A percentile compares a stretch with the other conserved stretches of the same genome.
phyloP scores from a whole-genome alignment of 2,329 filamentous ascomycete genomes.

The Colletotrichum lindemuthianum region DNA sequence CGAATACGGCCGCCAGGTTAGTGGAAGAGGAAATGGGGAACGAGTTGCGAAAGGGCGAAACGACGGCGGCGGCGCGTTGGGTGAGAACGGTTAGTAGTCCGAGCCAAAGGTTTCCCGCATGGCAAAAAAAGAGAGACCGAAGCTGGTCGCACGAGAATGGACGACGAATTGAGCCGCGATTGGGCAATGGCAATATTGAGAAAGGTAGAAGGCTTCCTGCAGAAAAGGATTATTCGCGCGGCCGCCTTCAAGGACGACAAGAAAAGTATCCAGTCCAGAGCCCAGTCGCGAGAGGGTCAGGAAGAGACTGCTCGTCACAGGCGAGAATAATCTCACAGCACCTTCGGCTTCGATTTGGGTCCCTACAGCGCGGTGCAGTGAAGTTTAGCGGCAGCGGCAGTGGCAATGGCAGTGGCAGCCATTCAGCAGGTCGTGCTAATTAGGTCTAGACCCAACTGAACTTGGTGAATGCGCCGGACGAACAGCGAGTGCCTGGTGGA shows the following conservation, averaged over 20 bases:
- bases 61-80: slow-evolving; percentile 32
- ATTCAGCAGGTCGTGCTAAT: slow-evolving; percentile 25
- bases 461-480: neutral
- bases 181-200: slow-evolving; percentile 8
- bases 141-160: slow-evolving; percentile 15
- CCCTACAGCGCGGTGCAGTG: no score
- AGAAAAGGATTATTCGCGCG: no score
- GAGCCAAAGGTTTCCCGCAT: slow-evolving; percentile 35
- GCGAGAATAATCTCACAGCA: slow-evolving; percentile 31
- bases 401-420: slow-evolving; percentile 1
- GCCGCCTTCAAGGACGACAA: neutral
- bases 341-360: neutral
- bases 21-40: slow-evolving; percentile 29
- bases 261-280: slow-evolving; percentile 7
- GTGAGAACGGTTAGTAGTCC: slow-evolving; percentile 31
- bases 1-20: slow-evolving; percentile 4
- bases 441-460: neutral
- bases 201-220: neutral
- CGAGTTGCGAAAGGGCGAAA: slow-evolving; percentile 17
- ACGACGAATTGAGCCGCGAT: slow-evolving; percentile 12
- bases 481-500: neutral
- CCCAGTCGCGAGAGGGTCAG: slow-evolving; percentile 24
- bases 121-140: slow-evolving; percentile 1
- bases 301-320: slow-evolving; percentile 6
- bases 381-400: no score